These are phyloP conservation scores for Sarocladiaceae sp. DNA, from an alignment of 2,329 filamentous ascomycete species.

Conservation along the genomic window DNA sequence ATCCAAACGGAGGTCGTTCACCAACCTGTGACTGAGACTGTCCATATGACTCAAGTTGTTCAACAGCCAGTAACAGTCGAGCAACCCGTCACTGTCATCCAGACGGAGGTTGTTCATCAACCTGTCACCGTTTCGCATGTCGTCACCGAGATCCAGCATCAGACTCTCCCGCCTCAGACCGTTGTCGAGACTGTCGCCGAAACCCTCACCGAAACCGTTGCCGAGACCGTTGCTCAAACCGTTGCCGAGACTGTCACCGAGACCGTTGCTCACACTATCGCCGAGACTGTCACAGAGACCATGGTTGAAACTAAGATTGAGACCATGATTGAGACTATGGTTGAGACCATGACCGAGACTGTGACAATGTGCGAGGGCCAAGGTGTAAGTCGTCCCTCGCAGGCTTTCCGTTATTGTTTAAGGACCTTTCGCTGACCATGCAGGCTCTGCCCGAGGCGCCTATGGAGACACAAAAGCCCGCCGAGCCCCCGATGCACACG, in stretches of 20 bases:
- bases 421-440: background rate
- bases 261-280: slow-evolving; percentile 13
- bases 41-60: background rate
- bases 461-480: background rate
- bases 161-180: slow-evolving; percentile 3
- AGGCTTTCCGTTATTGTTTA: background rate
- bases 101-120: background rate
- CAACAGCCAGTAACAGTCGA: slow-evolving; percentile 9
- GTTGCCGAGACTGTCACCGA: slow-evolving; percentile 9
- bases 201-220: background rate
- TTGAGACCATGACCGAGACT: slow-evolving; percentile 3
- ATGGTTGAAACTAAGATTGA: slow-evolving; percentile 16
- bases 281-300: slow-evolving; percentile 13
- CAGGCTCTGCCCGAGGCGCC: background rate
- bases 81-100: slow-evolving; percentile 5
- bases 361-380: slow-evolving; percentile 1
- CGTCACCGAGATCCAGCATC: slow-evolving; percentile 5
- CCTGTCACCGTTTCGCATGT: background rate
- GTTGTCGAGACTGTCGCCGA: slow-evolving; percentile 1
- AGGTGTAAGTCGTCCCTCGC: background rate
- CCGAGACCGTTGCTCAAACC: background rate
- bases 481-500: background rate
- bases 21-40: background rate
- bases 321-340: slow-evolving; percentile 7
- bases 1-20: background rate